Conservation (phyloP, 2,329 filamentous ascomycete species). For the Ilyonectria sp. region DNA sequence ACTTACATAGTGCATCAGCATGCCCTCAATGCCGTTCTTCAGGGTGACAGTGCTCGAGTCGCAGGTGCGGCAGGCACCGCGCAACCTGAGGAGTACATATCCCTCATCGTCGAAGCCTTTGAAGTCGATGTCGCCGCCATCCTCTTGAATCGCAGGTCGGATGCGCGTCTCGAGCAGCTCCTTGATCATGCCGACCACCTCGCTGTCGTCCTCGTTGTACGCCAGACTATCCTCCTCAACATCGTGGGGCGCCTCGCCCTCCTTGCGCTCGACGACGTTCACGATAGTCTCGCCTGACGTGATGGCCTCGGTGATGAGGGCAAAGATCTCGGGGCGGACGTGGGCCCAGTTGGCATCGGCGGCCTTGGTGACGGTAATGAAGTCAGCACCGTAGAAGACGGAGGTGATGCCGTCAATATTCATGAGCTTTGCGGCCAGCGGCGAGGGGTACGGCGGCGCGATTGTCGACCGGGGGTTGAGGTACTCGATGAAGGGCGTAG, state of each 20-base stretch:
- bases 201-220: constrained; percentile 91
- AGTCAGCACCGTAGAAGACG: constrained; percentile 94
- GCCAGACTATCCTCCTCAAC: constrained; percentile 77
- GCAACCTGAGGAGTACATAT: constrained; percentile 86
- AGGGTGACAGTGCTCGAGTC: constrained; percentile 97
- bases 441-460: constrained; percentile 89
- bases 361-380: constrained; percentile 96
- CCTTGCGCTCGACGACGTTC: constrained; percentile 75
- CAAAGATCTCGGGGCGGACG: constrained; percentile 95
- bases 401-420: constrained; percentile 95
- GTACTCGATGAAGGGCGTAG: constrained; percentile 90
- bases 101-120: constrained; percentile 87
- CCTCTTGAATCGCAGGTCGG: constrained; percentile 95
- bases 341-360: constrained; percentile 92
- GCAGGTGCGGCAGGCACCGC: constrained; percentile 94
- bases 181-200: constrained; percentile 99
- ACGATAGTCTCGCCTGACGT: constrained; percentile 88
- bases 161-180: constrained; percentile 96
- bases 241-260: constrained; percentile 60
- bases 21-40: constrained; percentile 98
- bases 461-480: constrained; percentile 90
- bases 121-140: constrained; percentile 97
- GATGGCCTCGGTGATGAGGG: constrained; percentile 92
- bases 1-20: constrained; percentile 96
- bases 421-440: constrained; percentile 90